phyloP scores from a whole-genome alignment of 208 protist genomes.

The Herpetomonas muscarum region DNA sequence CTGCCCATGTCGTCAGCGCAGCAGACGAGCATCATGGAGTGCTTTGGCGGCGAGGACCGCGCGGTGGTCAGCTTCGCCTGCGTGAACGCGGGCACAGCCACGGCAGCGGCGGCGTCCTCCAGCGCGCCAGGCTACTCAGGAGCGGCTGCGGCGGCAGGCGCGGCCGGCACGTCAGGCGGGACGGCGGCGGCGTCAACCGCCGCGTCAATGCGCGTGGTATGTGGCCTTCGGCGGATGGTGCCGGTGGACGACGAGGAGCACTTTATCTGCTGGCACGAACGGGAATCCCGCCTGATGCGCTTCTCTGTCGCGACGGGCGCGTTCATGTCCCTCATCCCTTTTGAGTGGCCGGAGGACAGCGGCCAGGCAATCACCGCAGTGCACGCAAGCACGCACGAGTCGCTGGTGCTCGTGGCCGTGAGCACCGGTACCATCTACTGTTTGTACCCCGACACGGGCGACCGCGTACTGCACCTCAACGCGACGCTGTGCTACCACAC shows the following conservation, averaged over 20 bases:
- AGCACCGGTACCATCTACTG: constrained; percentile 68
- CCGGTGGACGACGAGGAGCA: constrained; percentile 57
- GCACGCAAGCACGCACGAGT: constrained; percentile 53
- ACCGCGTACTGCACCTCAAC: constrained; percentile 26
- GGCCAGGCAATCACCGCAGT: constrained; percentile 53
- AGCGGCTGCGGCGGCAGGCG: neutral
- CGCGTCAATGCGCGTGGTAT: constrained; percentile 27
- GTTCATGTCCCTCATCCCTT: constrained; percentile 53
- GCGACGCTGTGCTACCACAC: constrained; percentile 62
- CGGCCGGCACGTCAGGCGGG: neutral
- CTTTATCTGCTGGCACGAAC: constrained; percentile 61
- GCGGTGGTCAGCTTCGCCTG: too few relatives aligned
- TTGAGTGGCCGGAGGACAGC: constrained; percentile 37
- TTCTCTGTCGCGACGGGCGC: constrained; percentile 32
- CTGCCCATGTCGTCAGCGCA: constrained; percentile 30
- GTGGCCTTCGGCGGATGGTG: constrained; percentile 33
- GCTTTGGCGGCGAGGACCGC: constrained; percentile 21
- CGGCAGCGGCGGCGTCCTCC: too few relatives aligned
- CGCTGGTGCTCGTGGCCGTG: constrained; percentile 50
- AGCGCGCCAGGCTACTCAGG: too few relatives aligned
- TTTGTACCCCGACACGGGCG: constrained; percentile 40
- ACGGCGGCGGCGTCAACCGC: too few relatives aligned
- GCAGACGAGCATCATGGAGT: constrained; percentile 14
- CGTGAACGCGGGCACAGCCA: too few relatives aligned
- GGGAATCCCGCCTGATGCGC: constrained; percentile 57